phyloP scores from a whole-genome alignment of 106 monocot genomes.

The Acanthochlamys bracteata region DNA sequence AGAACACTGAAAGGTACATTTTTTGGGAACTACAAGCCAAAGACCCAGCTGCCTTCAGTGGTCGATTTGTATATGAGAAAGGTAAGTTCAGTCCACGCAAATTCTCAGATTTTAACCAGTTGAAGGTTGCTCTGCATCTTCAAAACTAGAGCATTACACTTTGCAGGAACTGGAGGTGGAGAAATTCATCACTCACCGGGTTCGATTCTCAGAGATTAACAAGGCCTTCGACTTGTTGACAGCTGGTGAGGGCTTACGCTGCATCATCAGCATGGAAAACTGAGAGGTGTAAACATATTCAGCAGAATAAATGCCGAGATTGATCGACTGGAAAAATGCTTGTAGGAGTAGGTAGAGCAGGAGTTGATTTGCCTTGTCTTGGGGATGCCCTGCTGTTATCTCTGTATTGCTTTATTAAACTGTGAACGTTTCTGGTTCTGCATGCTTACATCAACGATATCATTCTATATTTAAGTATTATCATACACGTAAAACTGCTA shows the following conservation, averaged over 20 bases:
- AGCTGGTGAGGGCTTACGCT: background rate
- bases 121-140: no score
- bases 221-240: constrained; percentile 5
- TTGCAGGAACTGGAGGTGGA: constrained; percentile 10
- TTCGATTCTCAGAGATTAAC: constrained; percentile 8
- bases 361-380: background rate
- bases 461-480: no score
- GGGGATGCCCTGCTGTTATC: no score
- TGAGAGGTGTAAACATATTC: background rate
- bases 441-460: no score
- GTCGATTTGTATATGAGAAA: constrained; percentile 31
- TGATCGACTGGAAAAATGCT: background rate
- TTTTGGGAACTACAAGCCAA: constrained; percentile 30
- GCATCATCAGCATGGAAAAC: constrained; percentile 5
- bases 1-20: constrained; percentile 26
- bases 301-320: background rate
- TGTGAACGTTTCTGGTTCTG: no score
- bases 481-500: no score
- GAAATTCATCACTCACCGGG: constrained; percentile 8
- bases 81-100: constrained; percentile 2
- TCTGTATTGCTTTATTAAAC: no score
- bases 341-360: background rate
- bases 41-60: constrained; percentile 17
- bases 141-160: no score
- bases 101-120: no score